These are phyloP conservation scores for Fusarium euwallaceae DNA, from an alignment of 2,329 filamentous ascomycete genomes.

Conservation along the genomic window DNA sequence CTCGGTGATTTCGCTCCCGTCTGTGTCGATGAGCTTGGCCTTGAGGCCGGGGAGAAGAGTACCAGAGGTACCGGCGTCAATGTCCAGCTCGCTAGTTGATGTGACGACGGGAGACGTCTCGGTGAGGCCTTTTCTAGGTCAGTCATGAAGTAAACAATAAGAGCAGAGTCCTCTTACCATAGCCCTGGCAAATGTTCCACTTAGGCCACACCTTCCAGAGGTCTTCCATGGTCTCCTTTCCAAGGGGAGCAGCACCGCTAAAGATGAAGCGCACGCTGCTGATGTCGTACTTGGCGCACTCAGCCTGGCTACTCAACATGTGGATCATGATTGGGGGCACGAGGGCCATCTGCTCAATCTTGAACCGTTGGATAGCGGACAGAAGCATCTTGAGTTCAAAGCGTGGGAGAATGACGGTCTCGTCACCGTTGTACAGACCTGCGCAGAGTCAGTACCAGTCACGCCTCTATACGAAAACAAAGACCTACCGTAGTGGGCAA, in stretches of 20 bases:
- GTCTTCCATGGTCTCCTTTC: conserved; percentile 75
- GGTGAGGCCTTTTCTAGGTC: conserved; percentile 69
- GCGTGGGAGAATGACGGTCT: conserved; percentile 78
- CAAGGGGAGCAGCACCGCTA: conserved; percentile 81
- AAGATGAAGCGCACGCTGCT: conserved; percentile 75
- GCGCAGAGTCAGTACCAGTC: conserved; percentile 52
- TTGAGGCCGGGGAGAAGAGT: conserved; percentile 73
- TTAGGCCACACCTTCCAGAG: conserved; percentile 71
- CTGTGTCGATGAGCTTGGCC: conserved; percentile 73
- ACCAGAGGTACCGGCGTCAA: conserved; percentile 78
- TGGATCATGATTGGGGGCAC: conserved; percentile 85
- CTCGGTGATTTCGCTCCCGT: conserved; percentile 76
- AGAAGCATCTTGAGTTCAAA: conserved; percentile 80
- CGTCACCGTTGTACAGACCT: conserved; percentile 78
- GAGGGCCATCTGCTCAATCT: conserved; percentile 76
- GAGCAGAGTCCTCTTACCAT: conserved; percentile 63
- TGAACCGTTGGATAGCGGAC: conserved; percentile 74
- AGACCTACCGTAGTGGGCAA: conserved; percentile 58
- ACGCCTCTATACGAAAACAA: not conserved
- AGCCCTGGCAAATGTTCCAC: conserved; percentile 78
- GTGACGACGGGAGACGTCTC: conserved; percentile 79
- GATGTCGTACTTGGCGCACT: conserved; percentile 75
- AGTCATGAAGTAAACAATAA: not conserved
- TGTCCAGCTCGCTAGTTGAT: conserved; percentile 68
- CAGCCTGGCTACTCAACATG: conserved; percentile 73